Percentiles rank a stretch among this genome's conserved stretches.
These are phyloP conservation scores for Lumnitzera racemosa DNA, from an alignment of 345 rosid species.

Conservation along the genomic window DNA sequence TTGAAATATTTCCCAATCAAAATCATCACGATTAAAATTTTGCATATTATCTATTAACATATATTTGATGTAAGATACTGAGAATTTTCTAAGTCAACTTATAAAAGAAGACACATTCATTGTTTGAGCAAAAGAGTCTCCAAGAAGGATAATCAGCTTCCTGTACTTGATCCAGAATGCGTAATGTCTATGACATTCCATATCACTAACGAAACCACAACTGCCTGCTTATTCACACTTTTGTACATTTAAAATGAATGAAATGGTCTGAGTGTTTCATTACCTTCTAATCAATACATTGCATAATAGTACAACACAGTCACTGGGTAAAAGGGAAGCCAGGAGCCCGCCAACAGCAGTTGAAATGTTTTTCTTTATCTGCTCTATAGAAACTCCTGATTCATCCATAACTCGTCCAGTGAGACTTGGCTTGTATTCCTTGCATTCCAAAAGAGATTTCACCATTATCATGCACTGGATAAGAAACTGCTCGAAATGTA, in stretches of 20 bases:
- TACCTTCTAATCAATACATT: constrained; percentile 92
- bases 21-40: background rate
- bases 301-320: constrained; percentile 71
- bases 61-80: background rate
- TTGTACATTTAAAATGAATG: no score
- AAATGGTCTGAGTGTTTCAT: background rate
- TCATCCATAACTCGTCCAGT: constrained; percentile 93
- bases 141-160: no score
- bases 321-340: constrained; percentile 73
- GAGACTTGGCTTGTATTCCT: constrained; percentile 79
- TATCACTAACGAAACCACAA: no score
- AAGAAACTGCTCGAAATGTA: constrained; percentile 66
- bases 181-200: no score
- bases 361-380: constrained; percentile 79
- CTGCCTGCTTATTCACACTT: no score
- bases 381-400: constrained; percentile 58
- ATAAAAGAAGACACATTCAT: background rate
- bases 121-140: no score
- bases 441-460: constrained; percentile 82
- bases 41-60: background rate
- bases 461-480: constrained; percentile 98
- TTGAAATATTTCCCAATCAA: background rate
- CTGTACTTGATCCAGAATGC: no score
- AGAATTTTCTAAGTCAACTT: background rate
- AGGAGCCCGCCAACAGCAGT: constrained; percentile 56